A percentile compares a stretch with the other conserved stretches of the same genome.
phyloP scores from a whole-genome alignment of 1,139 yeast species.

The Scheffersomyces quercinus region DNA sequence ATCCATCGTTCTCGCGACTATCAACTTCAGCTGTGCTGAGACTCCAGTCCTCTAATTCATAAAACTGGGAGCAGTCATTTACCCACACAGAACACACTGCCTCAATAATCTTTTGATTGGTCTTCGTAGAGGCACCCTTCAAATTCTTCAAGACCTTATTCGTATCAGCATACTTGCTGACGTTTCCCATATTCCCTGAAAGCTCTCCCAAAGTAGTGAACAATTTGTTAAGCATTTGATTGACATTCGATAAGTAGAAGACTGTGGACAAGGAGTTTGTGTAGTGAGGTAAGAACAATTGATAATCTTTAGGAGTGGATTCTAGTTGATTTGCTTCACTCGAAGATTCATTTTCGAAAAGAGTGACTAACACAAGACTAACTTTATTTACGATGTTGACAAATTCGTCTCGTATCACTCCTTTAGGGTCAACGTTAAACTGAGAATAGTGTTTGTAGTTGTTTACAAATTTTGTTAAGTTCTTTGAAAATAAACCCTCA shows the following conservation, averaged over 20 bases:
- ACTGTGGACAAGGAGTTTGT: constrained; percentile 45
- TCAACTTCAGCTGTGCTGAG: constrained; percentile 14
- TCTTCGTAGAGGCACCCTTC: constrained; percentile 31
- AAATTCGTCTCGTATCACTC: constrained; percentile 29
- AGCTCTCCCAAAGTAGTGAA: constrained; percentile 36
- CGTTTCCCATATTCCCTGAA: constrained; percentile 36
- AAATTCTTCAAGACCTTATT: constrained; percentile 39
- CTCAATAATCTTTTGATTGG: constrained; percentile 43
- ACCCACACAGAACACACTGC: constrained; percentile 51
- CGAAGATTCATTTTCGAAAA: constrained; percentile 34
- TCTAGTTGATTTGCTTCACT: constrained; percentile 34
- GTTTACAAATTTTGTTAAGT: constrained; percentile 35
- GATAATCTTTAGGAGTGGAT: constrained; percentile 37
- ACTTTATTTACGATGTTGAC: constrained; percentile 28
- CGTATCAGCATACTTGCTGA: constrained; percentile 34
- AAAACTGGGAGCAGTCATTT: constrained; percentile 49
- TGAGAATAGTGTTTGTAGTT: constrained; percentile 39
- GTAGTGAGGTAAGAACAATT: constrained; percentile 41
- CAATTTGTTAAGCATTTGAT: constrained; percentile 28
- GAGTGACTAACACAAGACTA: constrained; percentile 25
- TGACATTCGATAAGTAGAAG: constrained; percentile 36
- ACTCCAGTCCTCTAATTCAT: constrained; percentile 47
- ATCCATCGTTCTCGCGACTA: constrained; percentile 13
- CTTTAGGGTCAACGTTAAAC: constrained; percentile 31
- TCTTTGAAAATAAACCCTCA: constrained; percentile 31